Base-by-base conservation (phyloP, 176 grass and related monocot species). In the Zea luxurians region DNA sequence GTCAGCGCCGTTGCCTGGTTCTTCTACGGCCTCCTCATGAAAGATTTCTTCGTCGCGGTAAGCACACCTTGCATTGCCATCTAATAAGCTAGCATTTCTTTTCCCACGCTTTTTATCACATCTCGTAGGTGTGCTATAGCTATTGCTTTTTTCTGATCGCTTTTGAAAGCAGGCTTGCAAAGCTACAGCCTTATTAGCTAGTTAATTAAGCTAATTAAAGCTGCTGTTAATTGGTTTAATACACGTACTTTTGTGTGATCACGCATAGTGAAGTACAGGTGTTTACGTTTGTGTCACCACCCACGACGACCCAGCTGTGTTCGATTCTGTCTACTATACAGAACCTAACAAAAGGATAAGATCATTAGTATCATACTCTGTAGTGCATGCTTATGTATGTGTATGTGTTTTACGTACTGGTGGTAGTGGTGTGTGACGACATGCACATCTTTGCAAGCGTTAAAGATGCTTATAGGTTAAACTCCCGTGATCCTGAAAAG, bases 1-100 rank as follows among this genome's bases (percentile, higher is more conserved):
- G 45, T 97, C 67, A 93, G 89, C 88, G 94, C 94, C 71, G 17
- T 97, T 60, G 94, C 47, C 75, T 97, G 94, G 94, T 97, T 97
- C 80, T 40, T 75, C 47, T 97, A 93, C 48, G 94, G 94, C n/a
- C 76, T 97, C 37, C 86, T 97, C 41, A 47, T 53, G 48, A 82
- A 76, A 78, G 91, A 97, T 48, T 41, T 86, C 20, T 91, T 82
- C 74, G 16, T 97, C 7, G 91, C 94, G 60, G 94, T 97, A 89
- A 44, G 70, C 57, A 1, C 27, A 27, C 27, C 27, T 27, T 27
- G 27, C 27, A 27, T 27, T 27, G 27, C 27, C 27, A 27, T 27
- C 27, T 27, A 27, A 38, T 2, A 38, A 40, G 9, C n/a, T 7
- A 6, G n/a, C 34, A 37, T 13, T 35, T 3, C 48, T 36, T 60